Percentiles rank a stretch among this genome's conserved stretches.
These are phyloP conservation scores for Leccinum longicurvipes DNA, from an alignment of 768 basidiomycete genomes.

Conservation along the genomic window DNA sequence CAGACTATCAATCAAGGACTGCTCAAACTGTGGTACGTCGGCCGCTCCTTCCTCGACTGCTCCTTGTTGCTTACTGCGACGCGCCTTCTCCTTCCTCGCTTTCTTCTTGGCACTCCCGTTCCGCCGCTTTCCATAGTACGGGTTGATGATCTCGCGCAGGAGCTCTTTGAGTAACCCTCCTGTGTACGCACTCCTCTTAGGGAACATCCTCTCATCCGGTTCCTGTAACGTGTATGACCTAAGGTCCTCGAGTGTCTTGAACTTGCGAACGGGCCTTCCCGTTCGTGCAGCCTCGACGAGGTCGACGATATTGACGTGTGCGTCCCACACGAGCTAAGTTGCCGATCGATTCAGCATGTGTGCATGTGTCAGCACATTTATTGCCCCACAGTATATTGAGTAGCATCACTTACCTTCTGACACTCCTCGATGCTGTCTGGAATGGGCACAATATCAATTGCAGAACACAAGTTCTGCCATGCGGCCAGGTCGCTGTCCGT, in stretches of 20 bases:
- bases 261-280: slow-evolving; percentile 15
- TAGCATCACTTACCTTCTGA: slow-evolving; percentile 11
- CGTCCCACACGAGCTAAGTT: slow-evolving; percentile 19
- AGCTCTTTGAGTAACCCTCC: slow-evolving; percentile 31
- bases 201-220: slow-evolving; percentile 23
- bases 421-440: slow-evolving; percentile 16
- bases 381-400: not conserved
- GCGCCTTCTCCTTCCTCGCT: slow-evolving; percentile 5
- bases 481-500: slow-evolving; percentile 13
- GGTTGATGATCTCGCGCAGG: slow-evolving; percentile 23
- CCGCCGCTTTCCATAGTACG: slow-evolving; percentile 15
- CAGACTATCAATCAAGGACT: not conserved
- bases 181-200: slow-evolving; percentile 22
- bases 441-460: slow-evolving; percentile 13
- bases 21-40: not conserved
- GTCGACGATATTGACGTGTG: slow-evolving; percentile 33
- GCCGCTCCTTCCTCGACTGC: not conserved
- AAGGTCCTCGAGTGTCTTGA: slow-evolving; percentile 20
- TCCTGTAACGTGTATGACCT: slow-evolving; percentile 17
- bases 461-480: slow-evolving; percentile 22
- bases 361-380: not conserved
- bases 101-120: slow-evolving; percentile 21
- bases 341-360: not conserved
- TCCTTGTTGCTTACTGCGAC: not conserved
- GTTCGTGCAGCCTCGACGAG: slow-evolving; percentile 21